These are phyloP conservation scores for Starmerella bombicola DNA, from an alignment of 805 yeast species.

Conservation along the genomic window DNA sequence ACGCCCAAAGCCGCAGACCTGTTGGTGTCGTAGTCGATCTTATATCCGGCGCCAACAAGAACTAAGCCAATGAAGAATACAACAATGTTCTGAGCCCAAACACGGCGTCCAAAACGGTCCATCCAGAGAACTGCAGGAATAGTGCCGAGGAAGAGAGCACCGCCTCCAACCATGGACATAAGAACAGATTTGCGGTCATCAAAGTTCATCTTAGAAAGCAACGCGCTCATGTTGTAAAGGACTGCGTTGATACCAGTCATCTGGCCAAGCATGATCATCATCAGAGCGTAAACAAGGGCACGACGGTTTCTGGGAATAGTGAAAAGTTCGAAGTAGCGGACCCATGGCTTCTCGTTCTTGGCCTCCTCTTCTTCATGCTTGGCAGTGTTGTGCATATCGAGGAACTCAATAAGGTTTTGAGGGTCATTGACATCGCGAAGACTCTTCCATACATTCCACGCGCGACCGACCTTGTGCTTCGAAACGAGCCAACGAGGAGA, in stretches of 20 bases:
- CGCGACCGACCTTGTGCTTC: slow-evolving; percentile 41
- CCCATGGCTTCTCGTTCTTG: slow-evolving; percentile 30
- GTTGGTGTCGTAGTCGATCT: slow-evolving; percentile 31
- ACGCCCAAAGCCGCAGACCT: slow-evolving; percentile 43
- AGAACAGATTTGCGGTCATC: slow-evolving; percentile 40
- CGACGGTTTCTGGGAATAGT: slow-evolving; percentile 47
- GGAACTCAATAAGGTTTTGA: slow-evolving; percentile 40
- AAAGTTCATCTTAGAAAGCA: slow-evolving; percentile 47
- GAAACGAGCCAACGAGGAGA: slow-evolving; percentile 49
- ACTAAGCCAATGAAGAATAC: slow-evolving; percentile 50
- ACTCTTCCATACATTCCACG: slow-evolving; percentile 38
- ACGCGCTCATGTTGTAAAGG: slow-evolving; percentile 50
- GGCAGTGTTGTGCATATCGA: slow-evolving; percentile 45
- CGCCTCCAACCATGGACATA: slow-evolving; percentile 62
- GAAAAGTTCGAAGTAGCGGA: slow-evolving; percentile 41
- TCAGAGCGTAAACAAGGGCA: slow-evolving; percentile 44
- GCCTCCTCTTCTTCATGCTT: slow-evolving; percentile 32
- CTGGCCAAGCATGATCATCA: slow-evolving; percentile 38
- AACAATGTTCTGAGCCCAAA: slow-evolving; percentile 46
- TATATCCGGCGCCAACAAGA: slow-evolving; percentile 48
- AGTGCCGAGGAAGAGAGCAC: slow-evolving; percentile 47
- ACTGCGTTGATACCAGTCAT: slow-evolving; percentile 58
- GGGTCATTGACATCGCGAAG: slow-evolving; percentile 38
- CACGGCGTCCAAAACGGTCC: slow-evolving; percentile 35
- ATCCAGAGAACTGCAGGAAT: slow-evolving; percentile 48